A percentile compares a stretch with the other conserved stretches of the same genome.
These are phyloP conservation scores for Lecanoromycetidae sp. DNA, from an alignment of 2,329 filamentous ascomycete genomes.

Conservation along the genomic window DNA sequence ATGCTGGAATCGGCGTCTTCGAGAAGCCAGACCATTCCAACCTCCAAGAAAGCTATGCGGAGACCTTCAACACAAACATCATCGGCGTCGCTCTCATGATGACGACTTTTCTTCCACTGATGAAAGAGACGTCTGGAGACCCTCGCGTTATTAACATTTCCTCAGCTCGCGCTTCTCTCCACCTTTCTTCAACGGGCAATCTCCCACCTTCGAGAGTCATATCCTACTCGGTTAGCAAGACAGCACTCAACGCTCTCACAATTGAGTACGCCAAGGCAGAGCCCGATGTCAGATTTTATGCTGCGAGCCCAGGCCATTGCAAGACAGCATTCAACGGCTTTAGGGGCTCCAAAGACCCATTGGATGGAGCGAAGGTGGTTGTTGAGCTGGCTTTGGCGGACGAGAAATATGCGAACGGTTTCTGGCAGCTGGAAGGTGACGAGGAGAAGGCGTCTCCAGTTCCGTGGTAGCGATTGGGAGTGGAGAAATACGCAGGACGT, in stretches of 20 bases:
- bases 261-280: slow-evolving; percentile 17
- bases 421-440: slow-evolving; percentile 19
- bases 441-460: background rate
- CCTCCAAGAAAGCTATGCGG: slow-evolving; percentile 21
- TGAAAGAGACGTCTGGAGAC: slow-evolving; percentile 13
- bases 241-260: slow-evolving; percentile 28
- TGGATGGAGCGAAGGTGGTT: slow-evolving; percentile 20
- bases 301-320: slow-evolving; percentile 18
- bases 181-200: slow-evolving; percentile 17
- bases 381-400: slow-evolving; percentile 14
- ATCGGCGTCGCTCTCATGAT: slow-evolving; percentile 30
- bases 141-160: slow-evolving; percentile 25
- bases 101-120: slow-evolving; percentile 21
- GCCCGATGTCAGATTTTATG: slow-evolving; percentile 13
- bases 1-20: slow-evolving; percentile 26
- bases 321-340: slow-evolving; percentile 21
- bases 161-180: slow-evolving; percentile 21
- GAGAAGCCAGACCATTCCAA: slow-evolving; percentile 22
- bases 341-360: slow-evolving; percentile 18
- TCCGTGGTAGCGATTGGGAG: background rate
- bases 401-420: slow-evolving; percentile 15
- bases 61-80: slow-evolving; percentile 31
- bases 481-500: too few relatives aligned
- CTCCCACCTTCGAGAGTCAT: slow-evolving; percentile 18
- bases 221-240: slow-evolving; percentile 28